Evolutionary conservation across 129 eudicot species (phyloP), one percentile per base, ranked within the genome.

Genomic region (Flaveria ramosissima): DNA sequence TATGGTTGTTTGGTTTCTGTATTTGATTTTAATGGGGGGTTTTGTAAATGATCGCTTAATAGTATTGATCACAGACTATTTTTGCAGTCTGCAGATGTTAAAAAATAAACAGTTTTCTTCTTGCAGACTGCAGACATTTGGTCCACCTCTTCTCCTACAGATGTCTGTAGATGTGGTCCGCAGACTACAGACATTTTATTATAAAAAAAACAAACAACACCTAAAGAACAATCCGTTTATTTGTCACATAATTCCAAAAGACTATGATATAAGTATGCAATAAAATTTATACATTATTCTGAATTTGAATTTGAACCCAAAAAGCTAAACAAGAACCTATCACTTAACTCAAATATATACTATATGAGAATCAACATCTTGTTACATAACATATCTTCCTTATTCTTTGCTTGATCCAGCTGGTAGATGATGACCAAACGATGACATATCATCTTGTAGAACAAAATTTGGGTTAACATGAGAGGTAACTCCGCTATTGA

Each of bases 371-470:
- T 66, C 57, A 77, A 59, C 64, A 50, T 45, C 21, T 59, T 60
- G 60, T 79, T 57, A 30, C 53, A 51, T 8, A 26, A 64, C 30
- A 20, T 36, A 9, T 53, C 30, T 63, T 62, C 50, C 73, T 84
- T 73, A 82, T 73, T 83, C 84, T 75, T 89, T 87, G 89, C 81
- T 87, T 82, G 87, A 87, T 83, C 56, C 75, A 6, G 84, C 75
- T 76, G 90, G 78, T 70, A 87, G 80, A 53, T 83, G 86, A 75
- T 83, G 88, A 77, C 84, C 26, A 68, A 85, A 79, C 15, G 95
- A 80, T 16, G 92, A 75, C 39, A 88, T 86, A 70, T 84, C 91
- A 78, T 89, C 88, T 83, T 84, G 89, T 43, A 87, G 32, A 39
- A 75, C 86, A 80, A 93, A 71, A 88, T 81, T 81, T 16, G 87